Evolutionary conservation across 1,284 basidiomycete genomes (phyloP).

Genomic region (Tilletia indica): DNA sequence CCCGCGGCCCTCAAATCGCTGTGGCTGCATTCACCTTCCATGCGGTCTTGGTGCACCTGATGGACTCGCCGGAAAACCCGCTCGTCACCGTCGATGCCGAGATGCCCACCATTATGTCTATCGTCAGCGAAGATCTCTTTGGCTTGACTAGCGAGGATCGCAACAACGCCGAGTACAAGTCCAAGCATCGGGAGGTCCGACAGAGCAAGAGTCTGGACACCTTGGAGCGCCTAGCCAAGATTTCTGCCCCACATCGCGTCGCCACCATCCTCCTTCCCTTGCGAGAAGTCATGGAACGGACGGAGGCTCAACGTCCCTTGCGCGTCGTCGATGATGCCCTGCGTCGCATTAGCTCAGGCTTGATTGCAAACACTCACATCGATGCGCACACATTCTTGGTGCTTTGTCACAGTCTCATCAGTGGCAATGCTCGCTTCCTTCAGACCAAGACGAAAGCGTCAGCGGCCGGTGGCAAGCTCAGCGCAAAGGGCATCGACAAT

Average conservation of each 20-base stretch:
- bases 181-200: conserved; percentile 62
- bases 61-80: conserved; percentile 20
- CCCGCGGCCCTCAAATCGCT: conserved; percentile 90
- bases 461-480: neutral
- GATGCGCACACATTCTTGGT: conserved; percentile 71
- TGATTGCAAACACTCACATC: conserved; percentile 79
- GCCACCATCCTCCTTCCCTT: conserved; percentile 76
- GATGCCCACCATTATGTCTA: conserved; percentile 64
- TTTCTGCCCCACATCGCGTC: conserved; percentile 60
- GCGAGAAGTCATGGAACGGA: conserved; percentile 80
- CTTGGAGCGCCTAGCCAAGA: conserved; percentile 48
- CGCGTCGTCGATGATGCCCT: conserved; percentile 84
- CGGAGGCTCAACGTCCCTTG: conserved; percentile 78
- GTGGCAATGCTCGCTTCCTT: conserved; percentile 78
- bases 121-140: conserved; percentile 90
- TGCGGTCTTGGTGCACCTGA: conserved; percentile 70
- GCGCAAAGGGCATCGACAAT: conserved; percentile 26
- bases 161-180: conserved; percentile 84
- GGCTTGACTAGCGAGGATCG: conserved; percentile 90
- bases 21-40: conserved; percentile 84
- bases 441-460: conserved; percentile 27
- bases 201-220: conserved; percentile 55
- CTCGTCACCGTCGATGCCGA: conserved; percentile 4
- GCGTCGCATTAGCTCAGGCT: conserved; percentile 75
- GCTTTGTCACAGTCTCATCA: conserved; percentile 85